Base-by-base conservation (phyloP, 495 filamentous ascomycete species). In the Aspergillus carlsbadensis region DNA sequence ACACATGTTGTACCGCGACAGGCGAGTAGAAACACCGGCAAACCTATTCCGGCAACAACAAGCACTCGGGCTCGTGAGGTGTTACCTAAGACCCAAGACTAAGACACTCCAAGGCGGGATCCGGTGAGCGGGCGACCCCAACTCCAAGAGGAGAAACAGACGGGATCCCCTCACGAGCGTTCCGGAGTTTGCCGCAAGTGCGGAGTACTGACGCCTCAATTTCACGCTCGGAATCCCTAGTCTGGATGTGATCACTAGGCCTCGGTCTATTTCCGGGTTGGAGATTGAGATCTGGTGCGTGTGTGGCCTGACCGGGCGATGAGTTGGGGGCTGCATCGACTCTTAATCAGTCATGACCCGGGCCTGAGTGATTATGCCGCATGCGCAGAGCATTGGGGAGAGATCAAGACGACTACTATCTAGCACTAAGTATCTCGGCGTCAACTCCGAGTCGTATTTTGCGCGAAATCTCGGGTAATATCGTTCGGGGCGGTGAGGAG, bases 181-280 rank as follows among this genome's bases (percentile, higher is more conserved):
- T 44, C 60, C 56, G 55, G 56, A 56, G 47, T 48, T 56, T 59
- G 46, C 58, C 58, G 58, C 26, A 34, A 34, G 34, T 50, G 47
- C 47, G 47, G 47, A 50, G 47, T 39, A 26, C 29, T 21, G 4
- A 29, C 26, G 26, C 3, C 4, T 29, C 4, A 8, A 29, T 29
- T 29, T 29, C 8, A 29, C 26, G 26, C 26, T 29, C 26, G 26
- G 26, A 29, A 29, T 8, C 26, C 8, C 4, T 29, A 29, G 26
- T 29, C 26, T 29, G 26, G 3, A 29, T 29, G 26, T 29, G 26
- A 29, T 29, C 3, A 29, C 3, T 8, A 14, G 11, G 20, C 20
- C 41, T 43, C 41, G 42, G 42, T 45, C 10, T 3, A n/a, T 29
- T 31, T 43, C 41, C 20, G 41, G 7, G 18, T 10, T 24, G 18